phyloP scores from a whole-genome alignment of 2,329 filamentous ascomycete genomes.

The Knufia petricola region DNA sequence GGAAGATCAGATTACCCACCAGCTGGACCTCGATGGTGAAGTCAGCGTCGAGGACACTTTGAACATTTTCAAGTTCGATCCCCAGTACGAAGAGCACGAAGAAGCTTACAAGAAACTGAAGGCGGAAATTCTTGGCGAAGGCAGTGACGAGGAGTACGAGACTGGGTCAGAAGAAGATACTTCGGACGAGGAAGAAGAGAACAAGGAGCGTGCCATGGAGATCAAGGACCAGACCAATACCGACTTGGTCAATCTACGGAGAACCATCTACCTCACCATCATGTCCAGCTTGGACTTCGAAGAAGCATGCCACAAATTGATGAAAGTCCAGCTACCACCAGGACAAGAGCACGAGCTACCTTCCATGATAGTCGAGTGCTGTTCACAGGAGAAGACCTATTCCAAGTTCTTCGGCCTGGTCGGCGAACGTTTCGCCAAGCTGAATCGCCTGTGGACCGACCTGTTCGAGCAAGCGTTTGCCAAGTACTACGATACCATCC shows the following conservation, averaged over 20 bases:
- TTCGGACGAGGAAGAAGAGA: slow-evolving; percentile 59
- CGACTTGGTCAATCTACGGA: slow-evolving; percentile 82
- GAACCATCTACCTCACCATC: slow-evolving; percentile 94
- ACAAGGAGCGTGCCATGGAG: slow-evolving; percentile 74
- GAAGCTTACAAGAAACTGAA: slow-evolving; percentile 82
- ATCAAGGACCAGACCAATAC: slow-evolving; percentile 98
- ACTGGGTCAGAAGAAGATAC: slow-evolving; percentile 46
- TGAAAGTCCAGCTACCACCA: slow-evolving; percentile 79
- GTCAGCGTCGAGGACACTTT: slow-evolving; percentile 76
- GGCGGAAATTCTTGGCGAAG: slow-evolving; percentile 87
- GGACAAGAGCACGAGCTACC: slow-evolving; percentile 85
- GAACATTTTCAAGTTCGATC: slow-evolving; percentile 92
- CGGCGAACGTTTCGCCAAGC: slow-evolving; percentile 87
- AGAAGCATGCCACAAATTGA: slow-evolving; percentile 93
- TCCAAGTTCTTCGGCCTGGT: slow-evolving; percentile 95
- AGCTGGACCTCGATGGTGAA: slow-evolving; percentile 67
- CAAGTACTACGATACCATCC: slow-evolving; percentile 95
- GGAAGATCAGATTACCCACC: slow-evolving; percentile 94
- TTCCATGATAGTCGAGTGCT: slow-evolving; percentile 95
- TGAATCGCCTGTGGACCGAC: slow-evolving; percentile 89
- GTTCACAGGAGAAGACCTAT: slow-evolving; percentile 91
- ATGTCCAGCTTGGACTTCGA: slow-evolving; percentile 95
- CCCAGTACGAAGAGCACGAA: slow-evolving; percentile 84
- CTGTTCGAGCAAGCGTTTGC: slow-evolving; percentile 83
- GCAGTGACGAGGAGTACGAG: slow-evolving; percentile 66